Base-by-base conservation (phyloP, 2,329 filamentous ascomycete genomes). In the Didymella pomorum region DNA sequence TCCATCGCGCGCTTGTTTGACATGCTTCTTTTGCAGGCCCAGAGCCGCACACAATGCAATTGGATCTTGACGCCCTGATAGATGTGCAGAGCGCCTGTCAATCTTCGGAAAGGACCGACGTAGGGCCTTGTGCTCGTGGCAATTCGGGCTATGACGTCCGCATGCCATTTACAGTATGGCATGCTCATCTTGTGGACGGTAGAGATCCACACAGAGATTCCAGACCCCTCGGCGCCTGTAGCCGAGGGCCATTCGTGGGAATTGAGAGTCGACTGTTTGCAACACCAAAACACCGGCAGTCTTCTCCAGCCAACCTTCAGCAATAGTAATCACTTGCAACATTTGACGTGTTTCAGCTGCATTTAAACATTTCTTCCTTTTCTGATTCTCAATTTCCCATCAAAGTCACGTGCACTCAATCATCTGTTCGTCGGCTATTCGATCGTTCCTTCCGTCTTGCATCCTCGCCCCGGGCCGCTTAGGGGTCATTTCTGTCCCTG, bases 91-190 rank as follows among this genome's bases (percentile, higher is more conserved):
- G 23, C 16, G 6, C 33, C 31, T 28, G 50, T 23, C 39, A 43
- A 43, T n/a, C 21, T 26, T 18, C 21, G 8, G 10, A 28, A 46
- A 35, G 45, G 25, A 16, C 50, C 41, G 26, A 31, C 39, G 26
- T 50, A 33, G 31, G 50, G 45, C 56, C 50, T 50, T 50, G 44
- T 58, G 33, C 56, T 35, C 41, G 41, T 56, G 47, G 53, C 47
- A 26, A 9, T 49, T 12, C 33, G 20, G 10, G 16, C 14, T 21
- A 23, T 11, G 45, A 58, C 56, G 56, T 58, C 45, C 44, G 23
- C 1, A 46, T 46, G 29, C 39, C 41, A 50, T 50, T 52, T 35
- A 31, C 29, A 31, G 29, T 31, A 31, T 31, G 29, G 12, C 29
- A 31, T 31, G 14, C 29, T 31, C 16, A 5, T 6, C 29, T 12